Percentiles rank a stretch among this genome's conserved stretches.
These are phyloP conservation scores for Colletotrichum liriopes DNA, from an alignment of 2,329 filamentous ascomycete genomes.

Conservation along the genomic window DNA sequence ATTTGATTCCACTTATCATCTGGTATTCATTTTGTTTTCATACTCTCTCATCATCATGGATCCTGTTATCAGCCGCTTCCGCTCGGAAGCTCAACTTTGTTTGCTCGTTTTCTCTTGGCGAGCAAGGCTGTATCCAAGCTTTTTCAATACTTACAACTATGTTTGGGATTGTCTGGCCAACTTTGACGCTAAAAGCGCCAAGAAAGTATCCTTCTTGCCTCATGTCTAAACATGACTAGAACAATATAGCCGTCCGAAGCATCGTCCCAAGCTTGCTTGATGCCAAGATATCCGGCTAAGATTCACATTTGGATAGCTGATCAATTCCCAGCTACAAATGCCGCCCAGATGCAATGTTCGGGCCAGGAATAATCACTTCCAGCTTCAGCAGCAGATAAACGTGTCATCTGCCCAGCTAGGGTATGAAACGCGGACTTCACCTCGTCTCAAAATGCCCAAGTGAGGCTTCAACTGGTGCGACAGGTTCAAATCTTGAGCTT, in stretches of 20 bases:
- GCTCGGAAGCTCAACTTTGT: neutral
- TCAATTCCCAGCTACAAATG: neutral
- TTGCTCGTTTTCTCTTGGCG: neutral
- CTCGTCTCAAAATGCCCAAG: neutral
- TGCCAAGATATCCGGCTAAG: too few species aligned
- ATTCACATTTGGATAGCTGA: too few species aligned
- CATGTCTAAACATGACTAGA: neutral
- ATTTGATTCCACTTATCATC: neutral
- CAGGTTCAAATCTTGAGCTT: too few species aligned
- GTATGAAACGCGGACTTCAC: neutral
- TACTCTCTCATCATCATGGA: neutral
- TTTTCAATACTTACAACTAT: neutral
- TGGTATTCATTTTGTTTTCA: neutral
- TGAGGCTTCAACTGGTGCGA: neutral
- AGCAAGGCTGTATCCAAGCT: neutral
- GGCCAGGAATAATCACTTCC: neutral
- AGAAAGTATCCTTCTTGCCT: neutral
- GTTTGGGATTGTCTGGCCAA: neutral
- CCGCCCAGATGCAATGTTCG: neutral
- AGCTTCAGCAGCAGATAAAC: neutral
- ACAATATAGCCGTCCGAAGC: too few species aligned
- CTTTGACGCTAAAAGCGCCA: neutral
- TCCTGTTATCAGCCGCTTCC: neutral
- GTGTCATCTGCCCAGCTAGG: neutral
- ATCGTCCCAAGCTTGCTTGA: neutral